Conservation (phyloP, 352 stramenopile genomes). For the Phytophthora podocarpi region DNA sequence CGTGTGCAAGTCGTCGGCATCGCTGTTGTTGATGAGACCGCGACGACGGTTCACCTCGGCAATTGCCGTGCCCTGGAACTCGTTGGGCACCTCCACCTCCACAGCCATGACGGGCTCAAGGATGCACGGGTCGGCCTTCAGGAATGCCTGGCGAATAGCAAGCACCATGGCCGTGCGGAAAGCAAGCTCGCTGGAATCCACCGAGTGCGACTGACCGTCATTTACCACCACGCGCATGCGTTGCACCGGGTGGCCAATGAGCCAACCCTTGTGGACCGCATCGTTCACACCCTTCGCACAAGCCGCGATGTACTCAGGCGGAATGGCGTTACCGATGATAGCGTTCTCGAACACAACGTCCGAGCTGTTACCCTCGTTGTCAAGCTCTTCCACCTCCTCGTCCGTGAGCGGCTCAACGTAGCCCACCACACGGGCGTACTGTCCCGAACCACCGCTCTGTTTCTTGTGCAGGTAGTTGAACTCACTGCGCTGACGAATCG, state of each 20-base stretch:
- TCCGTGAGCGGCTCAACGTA: conserved; percentile 97
- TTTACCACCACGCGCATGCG: conserved; percentile 87
- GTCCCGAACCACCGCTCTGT: conserved; percentile 97
- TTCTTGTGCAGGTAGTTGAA: conserved; percentile 99
- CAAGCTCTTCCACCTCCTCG: conserved; percentile 63
- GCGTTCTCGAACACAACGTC: conserved; percentile 97
- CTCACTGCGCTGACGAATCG: conserved; percentile 90
- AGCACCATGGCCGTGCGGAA: conserved; percentile 97
- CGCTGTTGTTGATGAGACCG: conserved; percentile 95
- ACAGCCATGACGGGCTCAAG: conserved; percentile 98
- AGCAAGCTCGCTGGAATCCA: conserved; percentile 98
- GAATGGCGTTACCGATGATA: conserved; percentile 98
- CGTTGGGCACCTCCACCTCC: conserved; percentile 93
- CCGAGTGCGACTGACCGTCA: conserved; percentile 94
- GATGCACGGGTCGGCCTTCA: conserved; percentile 92
- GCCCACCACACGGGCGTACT: conserved; percentile 97
- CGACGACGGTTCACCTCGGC: conserved; percentile 94
- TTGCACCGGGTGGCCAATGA: conserved; percentile 96
- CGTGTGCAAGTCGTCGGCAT: conserved; percentile 95
- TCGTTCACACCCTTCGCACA: conserved; percentile 98
- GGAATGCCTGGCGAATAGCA: conserved; percentile 95
- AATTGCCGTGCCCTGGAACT: conserved; percentile 96
- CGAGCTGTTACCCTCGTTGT: conserved; percentile 33
- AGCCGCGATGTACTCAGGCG: conserved; percentile 97
- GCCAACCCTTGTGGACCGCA: conserved; percentile 94